Evolutionary conservation across 768 basidiomycete species (phyloP), one percentile per base, ranked within the genome.

Genomic region (Hemileccinum impolitum): DNA sequence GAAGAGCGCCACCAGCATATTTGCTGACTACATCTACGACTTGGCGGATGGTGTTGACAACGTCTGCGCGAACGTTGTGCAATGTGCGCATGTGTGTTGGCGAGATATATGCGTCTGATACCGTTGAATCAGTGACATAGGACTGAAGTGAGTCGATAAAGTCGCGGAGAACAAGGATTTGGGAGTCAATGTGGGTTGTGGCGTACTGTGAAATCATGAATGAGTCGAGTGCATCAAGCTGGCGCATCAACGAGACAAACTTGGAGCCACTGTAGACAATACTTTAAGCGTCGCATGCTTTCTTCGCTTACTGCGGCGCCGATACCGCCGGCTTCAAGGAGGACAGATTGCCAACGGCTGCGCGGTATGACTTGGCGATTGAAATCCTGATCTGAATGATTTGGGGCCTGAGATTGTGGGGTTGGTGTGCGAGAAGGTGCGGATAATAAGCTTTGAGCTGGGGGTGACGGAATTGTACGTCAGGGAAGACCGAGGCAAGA

Each of bases 291-390:
- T 47, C 88, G 75, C 87, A 95, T 88, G 60, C 85, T 92, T 66
- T 94, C 93, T 54, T 94, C 91, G 65, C 90, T 92, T 28, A 94
- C 74, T 8, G 93, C 92, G 0, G 89, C 90, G 49, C 90, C 80
- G 30, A 95, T 74, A 0, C 92, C 92, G 13, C 92, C 90, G 2
- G 90, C 92, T 67, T 94, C 92, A 19, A 87, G 73, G 35, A 94
- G 70, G 23, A 94, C 78, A 0, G 86, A 80, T 57, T 93, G 90
- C 91, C 89, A 92, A 36, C 87, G 74, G 65, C 87, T 87, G n/a
- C 90, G 77, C 41, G 79, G 80, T 1, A 77, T 80, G 10, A 89
- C 80, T 60, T 85, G 79, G 19, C 75, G 75, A 28, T 70, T 59
- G 4, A 61, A 53, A 30, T 54, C 50, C 19, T 63, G 60, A 15